Evolutionary conservation across 2,329 filamentous ascomycete genomes (phyloP).

Genomic region (Pseudohalonectria lignicola): DNA sequence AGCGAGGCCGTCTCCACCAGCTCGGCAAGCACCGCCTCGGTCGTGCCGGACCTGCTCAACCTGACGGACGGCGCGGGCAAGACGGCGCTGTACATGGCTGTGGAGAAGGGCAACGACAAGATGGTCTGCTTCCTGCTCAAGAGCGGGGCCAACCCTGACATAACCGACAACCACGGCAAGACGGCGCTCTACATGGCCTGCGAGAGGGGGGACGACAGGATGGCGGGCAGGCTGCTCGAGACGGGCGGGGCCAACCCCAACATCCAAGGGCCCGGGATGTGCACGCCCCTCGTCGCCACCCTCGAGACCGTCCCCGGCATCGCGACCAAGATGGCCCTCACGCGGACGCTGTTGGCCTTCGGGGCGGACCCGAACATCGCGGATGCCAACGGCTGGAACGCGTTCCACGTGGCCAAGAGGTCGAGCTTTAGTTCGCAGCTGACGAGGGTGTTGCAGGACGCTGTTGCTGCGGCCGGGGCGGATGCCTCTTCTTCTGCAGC

Average conservation of each 20-base stretch:
- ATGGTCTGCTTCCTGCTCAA: constrained; percentile 11
- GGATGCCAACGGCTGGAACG: constrained; percentile 2
- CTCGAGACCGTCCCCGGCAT: not conserved
- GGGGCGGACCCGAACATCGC: constrained; percentile 1
- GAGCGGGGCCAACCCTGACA: constrained; percentile 12
- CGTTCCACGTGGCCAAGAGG: constrained; percentile 1
- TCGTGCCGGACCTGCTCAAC: not conserved
- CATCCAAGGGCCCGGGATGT: constrained; percentile 1
- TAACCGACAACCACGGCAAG: constrained; percentile 3
- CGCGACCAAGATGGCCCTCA: not conserved
- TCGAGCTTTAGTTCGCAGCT: not conserved
- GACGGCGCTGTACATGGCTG: constrained; percentile 1
- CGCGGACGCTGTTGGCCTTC: not conserved
- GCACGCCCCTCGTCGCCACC: constrained; percentile 1
- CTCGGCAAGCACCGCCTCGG: not conserved
- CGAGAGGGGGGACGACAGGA: constrained; percentile 1
- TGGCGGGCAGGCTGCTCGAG: not conserved
- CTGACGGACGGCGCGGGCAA: not conserved
- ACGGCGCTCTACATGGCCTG: constrained; percentile 4
- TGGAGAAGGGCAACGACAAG: constrained; percentile 3
- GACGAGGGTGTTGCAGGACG: not conserved
- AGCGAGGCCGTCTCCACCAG: not conserved
- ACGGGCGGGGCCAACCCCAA: not conserved
- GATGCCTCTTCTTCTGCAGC: too few relatives aligned
- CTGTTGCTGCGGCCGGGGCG: too few relatives aligned